Evolutionary conservation across 1,139 yeast genomes (phyloP).

Genomic region (Pichia sp.): DNA sequence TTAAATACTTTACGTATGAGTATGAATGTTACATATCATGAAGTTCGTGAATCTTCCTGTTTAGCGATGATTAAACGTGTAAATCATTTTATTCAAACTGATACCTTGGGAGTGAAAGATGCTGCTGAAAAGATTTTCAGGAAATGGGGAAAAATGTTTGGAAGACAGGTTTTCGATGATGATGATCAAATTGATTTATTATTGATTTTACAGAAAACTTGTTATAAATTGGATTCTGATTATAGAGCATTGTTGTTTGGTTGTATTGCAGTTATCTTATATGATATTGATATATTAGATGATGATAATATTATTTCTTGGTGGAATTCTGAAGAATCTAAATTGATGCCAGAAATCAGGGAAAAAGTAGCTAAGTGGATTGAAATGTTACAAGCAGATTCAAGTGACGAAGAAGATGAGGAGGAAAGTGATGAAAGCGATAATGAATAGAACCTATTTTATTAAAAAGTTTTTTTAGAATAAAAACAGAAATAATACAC

Average conservation of each 20-base stretch:
- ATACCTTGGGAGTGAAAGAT: conserved; percentile 64
- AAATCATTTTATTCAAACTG: conserved; percentile 66
- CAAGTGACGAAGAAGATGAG: conserved; percentile 34
- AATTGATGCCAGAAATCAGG: conserved; percentile 43
- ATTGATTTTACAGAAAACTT: conserved; percentile 47
- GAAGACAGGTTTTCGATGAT: conserved; percentile 73
- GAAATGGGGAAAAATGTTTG: conserved; percentile 75
- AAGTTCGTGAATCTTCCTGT: conserved; percentile 78
- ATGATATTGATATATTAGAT: conserved; percentile 73
- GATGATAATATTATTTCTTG: conserved; percentile 76
- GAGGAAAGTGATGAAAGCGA: conserved; percentile 12
- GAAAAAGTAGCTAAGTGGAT: conserved; percentile 64
- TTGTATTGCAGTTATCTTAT: conserved; percentile 60
- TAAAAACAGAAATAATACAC: too few species aligned
- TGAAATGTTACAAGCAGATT: conserved; percentile 79
- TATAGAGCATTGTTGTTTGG: conserved; percentile 50
- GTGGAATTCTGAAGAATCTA: conserved; percentile 61
- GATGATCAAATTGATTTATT: conserved; percentile 76
- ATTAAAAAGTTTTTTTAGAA: not conserved
- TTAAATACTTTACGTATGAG: conserved; percentile 94
- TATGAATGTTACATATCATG: conserved; percentile 91
- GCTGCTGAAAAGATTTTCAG: conserved; percentile 71
- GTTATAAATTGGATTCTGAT: conserved; percentile 32
- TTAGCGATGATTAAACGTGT: conserved; percentile 66
- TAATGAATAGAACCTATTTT: too few species aligned